Evolutionary conservation across 1,139 yeast genomes (phyloP), one percentile per base, ranked within the genome.

Genomic region (Zygosaccharomyces sapae): DNA sequence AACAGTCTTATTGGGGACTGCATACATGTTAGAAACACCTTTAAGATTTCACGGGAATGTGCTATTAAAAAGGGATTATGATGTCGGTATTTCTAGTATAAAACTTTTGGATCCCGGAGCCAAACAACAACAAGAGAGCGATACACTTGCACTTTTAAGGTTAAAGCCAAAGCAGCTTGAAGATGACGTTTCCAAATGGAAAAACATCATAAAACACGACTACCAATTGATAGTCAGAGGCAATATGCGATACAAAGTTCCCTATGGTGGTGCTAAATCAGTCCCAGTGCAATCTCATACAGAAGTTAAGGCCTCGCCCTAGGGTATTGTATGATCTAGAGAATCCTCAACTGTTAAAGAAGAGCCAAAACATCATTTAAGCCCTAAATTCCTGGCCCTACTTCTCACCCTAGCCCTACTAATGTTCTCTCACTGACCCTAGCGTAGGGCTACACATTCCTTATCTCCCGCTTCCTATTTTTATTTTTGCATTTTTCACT

Each of bases 151-250:
- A 9, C 3, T 37, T 16, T 20, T 3, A 34, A 16, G 16, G 16
- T 27, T 12, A 34, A 34, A 9, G 18, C 25, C 19, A 6, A 43
- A 43, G 27, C 47, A 45, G 37, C 34, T 33, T 16, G 33, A 46
- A 24, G 47, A 45, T 22, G 60, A 65, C 47, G 72, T 68, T 35
- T 50, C 60, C 13, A 65, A 62, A 80, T 90, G 98, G 98, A 78
- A 79, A 46, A 71, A 75, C 18, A 80, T 92, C 16, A 80, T 85
- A 20, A 79, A 80, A 53, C 80, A 87, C 60, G 96, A 96, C 9
- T 90, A 90, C 66, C 96, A 89, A 53, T 71, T 90, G 57, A 85
- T 89, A 22, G 74, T 90, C 2, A 74, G 95, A 40, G 98, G 98
- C 0, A 81, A 83, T 16, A 74, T 90, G 65, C 81, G 79, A 63